Evolutionary conservation across 768 basidiomycete genomes (phyloP).

Genomic region (Boletus reticulatus): DNA sequence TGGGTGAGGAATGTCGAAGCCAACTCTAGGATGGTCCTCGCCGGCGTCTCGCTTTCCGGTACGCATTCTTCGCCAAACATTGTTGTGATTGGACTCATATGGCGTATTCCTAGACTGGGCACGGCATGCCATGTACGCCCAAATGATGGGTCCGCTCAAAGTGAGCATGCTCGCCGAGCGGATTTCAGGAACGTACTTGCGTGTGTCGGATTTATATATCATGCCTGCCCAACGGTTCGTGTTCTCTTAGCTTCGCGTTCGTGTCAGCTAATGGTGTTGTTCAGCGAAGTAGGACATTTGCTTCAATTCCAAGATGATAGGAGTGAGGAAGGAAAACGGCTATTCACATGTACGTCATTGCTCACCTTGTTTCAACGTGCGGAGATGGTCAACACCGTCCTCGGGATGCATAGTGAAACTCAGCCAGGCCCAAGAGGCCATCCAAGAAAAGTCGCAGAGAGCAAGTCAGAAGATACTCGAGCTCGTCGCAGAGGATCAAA

Average conservation of each 20-base stretch:
- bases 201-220: constrained; percentile 19
- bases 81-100: not conserved
- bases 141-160: constrained; percentile 24
- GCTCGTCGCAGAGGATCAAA: constrained; percentile 14
- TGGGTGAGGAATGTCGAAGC: constrained; percentile 15
- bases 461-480: constrained; percentile 16
- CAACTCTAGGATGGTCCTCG: constrained; percentile 16
- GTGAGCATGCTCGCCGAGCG: constrained; percentile 23
- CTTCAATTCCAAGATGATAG: constrained; percentile 20
- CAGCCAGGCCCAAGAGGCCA: constrained; percentile 9
- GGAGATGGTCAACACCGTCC: not conserved
- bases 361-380: too few relatives aligned
- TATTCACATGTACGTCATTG: constrained; percentile 7
- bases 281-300: constrained; percentile 15
- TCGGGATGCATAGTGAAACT: constrained; percentile 4
- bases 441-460: constrained; percentile 15
- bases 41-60: constrained; percentile 14
- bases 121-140: constrained; percentile 18
- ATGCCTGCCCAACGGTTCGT: constrained; percentile 21
- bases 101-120: constrained; percentile 4
- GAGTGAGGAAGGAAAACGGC: constrained; percentile 14
- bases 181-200: constrained; percentile 17
- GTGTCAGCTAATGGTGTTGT: not conserved
- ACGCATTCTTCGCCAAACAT: not conserved
- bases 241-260: not conserved